Base-by-base conservation (phyloP, 1,139 yeast species). In the Blastobotrys aristatus region DNA sequence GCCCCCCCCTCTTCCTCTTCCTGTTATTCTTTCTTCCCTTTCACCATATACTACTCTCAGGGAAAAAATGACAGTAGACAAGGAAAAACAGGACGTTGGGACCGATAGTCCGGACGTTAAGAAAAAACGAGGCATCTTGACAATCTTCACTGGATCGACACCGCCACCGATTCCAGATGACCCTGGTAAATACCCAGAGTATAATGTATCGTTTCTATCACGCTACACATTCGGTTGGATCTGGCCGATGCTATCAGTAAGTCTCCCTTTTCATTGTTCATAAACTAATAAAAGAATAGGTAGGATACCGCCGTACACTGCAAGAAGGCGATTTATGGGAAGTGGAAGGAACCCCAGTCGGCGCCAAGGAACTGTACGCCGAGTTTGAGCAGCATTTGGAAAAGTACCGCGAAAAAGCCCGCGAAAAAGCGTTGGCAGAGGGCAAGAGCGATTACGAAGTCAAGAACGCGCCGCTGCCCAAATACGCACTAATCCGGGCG, bases 251-350 rank as follows among this genome's bases (percentile, higher is more conserved):
- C 57, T 84, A 58, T 71, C 67, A 33, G 76, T 75, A 52, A 48
- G 66, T 54, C 7, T 29, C 11, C 27, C 21, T 14, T 26, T 39
- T 5, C 22, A 10, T 6, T 4, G 32, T 4, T 18, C n/a, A 8
- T 29, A 17, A 3, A 33, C 18, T 41, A 13, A 33, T 36, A 38
- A 41, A 35, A 46, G 22, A 38, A 18, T 42, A 62, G 66, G 58
- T 63, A 2, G 95, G 95, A 1, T 85, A 84, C 60, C 73, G 73
- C 49, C 72, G 95, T 57, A 80, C 87, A 0, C 64, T 85, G 31
- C 79, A 77, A 44, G 78, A 80, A 5, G 74, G 76, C 46, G 95
- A 85, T 63, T 63, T 85, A 48, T 84, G 70, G 64, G 66, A 67
- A 38, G 69, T 84, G 47, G 73, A 77, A 13, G 74, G 71, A 10